Base-by-base conservation (phyloP, 192 early-diverging fungal species). In the Mortierella antarctica region DNA sequence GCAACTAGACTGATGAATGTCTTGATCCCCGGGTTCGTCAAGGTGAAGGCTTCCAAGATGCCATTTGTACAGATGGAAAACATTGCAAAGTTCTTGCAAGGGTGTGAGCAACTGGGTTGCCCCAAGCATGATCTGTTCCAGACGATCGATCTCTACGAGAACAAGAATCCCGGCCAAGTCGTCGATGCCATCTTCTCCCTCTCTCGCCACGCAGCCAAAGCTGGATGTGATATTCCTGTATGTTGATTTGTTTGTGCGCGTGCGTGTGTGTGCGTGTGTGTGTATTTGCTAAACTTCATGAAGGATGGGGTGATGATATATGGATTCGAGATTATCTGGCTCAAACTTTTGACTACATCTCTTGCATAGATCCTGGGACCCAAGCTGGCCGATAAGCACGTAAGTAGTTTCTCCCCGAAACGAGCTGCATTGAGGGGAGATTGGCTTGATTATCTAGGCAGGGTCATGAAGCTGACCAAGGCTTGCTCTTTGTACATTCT, bases 21-120 rank as follows among this genome's bases (percentile, higher is more conserved):
- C 20, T 71, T 92, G 5, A 73, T 83, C 39, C 89, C 89, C 0
- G 83, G 83, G 9, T 65, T 80, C 54, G 76, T 88, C 62, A 93
- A 92, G 83, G 69, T 88, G 65, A 91, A 89, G 65, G 62, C 75
- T 1, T 92, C 90, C 41, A 89, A 83, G 51, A 91, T 95, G 87
- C 85, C 94, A 2, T 95, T 95, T 73, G 89, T 92, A 66, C 92
- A 94, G 86, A 95, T 95, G 94, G 94, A 95, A 71, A 95, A 95
- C 76, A 94, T 95, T 82, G 89, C 89, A 62, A 84, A 78, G 57
- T 95, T 93, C 76, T 85, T 95, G 57, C 47, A 69, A 55, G 90
- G 88, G 9, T 84, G 83, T 15, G 85, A 88, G 47, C 82, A 86
- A 63, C 67, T 93, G 21, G 94, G 94, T 45, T 91, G 92, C 48